These are phyloP conservation scores for Farysia itapuensis DNA, from an alignment of 1,284 basidiomycete species.

Conservation along the genomic window DNA sequence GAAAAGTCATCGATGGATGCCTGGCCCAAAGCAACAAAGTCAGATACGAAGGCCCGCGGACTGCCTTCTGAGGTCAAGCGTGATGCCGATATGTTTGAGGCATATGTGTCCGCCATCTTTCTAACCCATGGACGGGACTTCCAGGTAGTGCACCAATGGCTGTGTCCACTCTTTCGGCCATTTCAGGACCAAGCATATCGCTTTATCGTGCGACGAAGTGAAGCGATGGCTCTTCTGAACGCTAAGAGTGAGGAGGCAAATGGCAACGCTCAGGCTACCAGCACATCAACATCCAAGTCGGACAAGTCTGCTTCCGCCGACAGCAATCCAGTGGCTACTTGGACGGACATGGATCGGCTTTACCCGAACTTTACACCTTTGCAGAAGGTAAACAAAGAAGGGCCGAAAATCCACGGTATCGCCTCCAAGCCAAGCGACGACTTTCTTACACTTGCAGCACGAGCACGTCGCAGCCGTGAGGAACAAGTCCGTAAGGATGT, in stretches of 20 bases:
- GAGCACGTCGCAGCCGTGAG: constrained; percentile 18
- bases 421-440: constrained; percentile 15
- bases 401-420: background rate
- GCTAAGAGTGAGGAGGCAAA: constrained; percentile 5
- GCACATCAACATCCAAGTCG: background rate
- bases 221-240: constrained; percentile 7
- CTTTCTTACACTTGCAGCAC: constrained; percentile 31
- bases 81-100: constrained; percentile 41
- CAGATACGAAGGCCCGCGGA: background rate
- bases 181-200: constrained; percentile 40
- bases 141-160: constrained; percentile 31
- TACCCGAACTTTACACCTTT: constrained; percentile 14
- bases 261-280: background rate
- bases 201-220: constrained; percentile 34
- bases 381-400: background rate
- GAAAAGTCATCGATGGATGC: background rate
- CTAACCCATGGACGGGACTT: constrained; percentile 25
- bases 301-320: constrained; percentile 6
- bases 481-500: constrained; percentile 18
- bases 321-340: constrained; percentile 6
- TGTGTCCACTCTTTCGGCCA: constrained; percentile 23
- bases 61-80: constrained; percentile 26
- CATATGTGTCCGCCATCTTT: constrained; percentile 34
- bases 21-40: background rate
- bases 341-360: constrained; percentile 9